Conservation (phyloP, 2,329 filamentous ascomycete genomes). For the Penicillium olsonii region DNA sequence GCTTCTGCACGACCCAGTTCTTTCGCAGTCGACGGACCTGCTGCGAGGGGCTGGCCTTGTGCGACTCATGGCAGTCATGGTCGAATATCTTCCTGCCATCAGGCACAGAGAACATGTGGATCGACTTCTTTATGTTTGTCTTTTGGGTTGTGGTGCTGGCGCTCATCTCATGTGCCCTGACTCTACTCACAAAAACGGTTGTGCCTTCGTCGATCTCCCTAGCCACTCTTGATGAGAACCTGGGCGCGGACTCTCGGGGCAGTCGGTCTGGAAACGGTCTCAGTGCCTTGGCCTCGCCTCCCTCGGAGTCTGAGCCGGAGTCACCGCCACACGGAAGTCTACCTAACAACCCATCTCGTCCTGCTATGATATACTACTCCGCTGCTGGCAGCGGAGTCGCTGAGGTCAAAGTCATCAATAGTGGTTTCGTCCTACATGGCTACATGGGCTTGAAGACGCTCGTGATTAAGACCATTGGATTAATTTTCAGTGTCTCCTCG, state of each 20-base stretch:
- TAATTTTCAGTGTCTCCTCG: conserved; percentile 87
- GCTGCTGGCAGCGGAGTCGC: conserved; percentile 95
- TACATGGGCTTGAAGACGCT: conserved; percentile 89
- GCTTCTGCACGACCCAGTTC: conserved; percentile 75
- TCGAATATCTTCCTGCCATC: conserved; percentile 62
- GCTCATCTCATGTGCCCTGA: conserved; percentile 72
- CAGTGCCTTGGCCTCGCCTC: conserved; percentile 39
- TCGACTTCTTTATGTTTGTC: conserved; percentile 79
- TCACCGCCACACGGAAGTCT: conserved; percentile 36
- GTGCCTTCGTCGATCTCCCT: conserved; percentile 87
- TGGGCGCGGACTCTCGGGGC: conserved; percentile 66
- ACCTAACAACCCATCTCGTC: conserved; percentile 38
- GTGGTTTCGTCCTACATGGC: conserved; percentile 93
- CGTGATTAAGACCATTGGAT: conserved; percentile 76
- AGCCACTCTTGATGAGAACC: conserved; percentile 87
- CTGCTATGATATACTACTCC: conserved; percentile 91
- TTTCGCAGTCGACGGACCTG: conserved; percentile 70
- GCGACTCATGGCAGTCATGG: conserved; percentile 65
- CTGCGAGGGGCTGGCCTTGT: conserved; percentile 58
- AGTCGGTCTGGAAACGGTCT: conserved; percentile 48
- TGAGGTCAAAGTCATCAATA: conserved; percentile 96
- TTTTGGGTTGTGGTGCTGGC: conserved; percentile 70
- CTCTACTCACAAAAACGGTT: conserved; percentile 87
- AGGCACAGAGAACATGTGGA: conserved; percentile 54
- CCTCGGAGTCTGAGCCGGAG: conserved; percentile 40